phyloP scores from a whole-genome alignment of 1,284 basidiomycete genomes.

The Puccinia brachypodii region DNA sequence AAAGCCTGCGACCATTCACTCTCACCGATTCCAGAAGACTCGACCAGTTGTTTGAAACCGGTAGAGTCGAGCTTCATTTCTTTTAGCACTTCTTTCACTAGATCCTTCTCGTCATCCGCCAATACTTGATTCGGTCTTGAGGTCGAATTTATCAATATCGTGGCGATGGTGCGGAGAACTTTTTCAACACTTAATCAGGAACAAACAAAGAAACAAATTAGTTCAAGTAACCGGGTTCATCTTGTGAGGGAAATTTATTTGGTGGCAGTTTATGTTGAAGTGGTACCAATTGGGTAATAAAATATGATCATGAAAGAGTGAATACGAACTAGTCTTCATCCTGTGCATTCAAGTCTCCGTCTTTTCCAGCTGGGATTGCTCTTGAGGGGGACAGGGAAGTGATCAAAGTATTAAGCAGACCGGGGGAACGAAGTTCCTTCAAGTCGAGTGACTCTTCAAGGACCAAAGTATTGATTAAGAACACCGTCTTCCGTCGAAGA shows the following conservation, averaged over 20 bases:
- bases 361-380: conserved; percentile 36
- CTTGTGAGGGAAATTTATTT: background rate
- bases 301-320: background rate
- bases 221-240: background rate
- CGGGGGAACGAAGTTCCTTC: conserved; percentile 23
- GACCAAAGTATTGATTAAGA: conserved; percentile 36
- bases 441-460: conserved; percentile 29
- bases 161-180: conserved; percentile 24
- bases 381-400: conserved; percentile 30
- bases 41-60: background rate
- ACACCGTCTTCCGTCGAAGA: conserved; percentile 37
- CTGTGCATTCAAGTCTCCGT: conserved; percentile 34
- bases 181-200: conserved; percentile 21
- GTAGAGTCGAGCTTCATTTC: conserved; percentile 6
- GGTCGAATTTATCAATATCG: conserved; percentile 24
- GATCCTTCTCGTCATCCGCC: conserved; percentile 10
- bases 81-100: background rate
- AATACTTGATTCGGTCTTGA: conserved; percentile 11
- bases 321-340: conserved; percentile 43
- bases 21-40: conserved; percentile 30
- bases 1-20: conserved; percentile 37
- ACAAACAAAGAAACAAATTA: background rate
- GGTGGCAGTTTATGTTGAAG: background rate
- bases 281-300: background rate
- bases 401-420: conserved; percentile 27